phyloP scores from a whole-genome alignment of 352 stramenopile genomes.

The Pythium insidiosum region DNA sequence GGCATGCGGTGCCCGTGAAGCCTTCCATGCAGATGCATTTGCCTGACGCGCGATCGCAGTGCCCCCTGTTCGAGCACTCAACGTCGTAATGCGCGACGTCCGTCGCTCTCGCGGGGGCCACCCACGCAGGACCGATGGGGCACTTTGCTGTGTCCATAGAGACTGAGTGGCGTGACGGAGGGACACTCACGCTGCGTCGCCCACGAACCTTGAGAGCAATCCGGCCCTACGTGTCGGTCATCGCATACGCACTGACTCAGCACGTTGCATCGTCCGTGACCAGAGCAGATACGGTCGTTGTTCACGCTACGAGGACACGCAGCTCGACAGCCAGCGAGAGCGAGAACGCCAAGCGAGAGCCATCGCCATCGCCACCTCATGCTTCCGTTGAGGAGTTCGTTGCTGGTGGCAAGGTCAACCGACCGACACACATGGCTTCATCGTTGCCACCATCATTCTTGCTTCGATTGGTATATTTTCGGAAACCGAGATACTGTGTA shows the following conservation, averaged over 20 bases:
- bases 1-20: slow-evolving; percentile 61
- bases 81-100: slow-evolving; percentile 52
- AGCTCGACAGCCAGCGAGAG: no score
- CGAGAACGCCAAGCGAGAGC: no score
- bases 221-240: slow-evolving; percentile 35
- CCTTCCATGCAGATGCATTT: slow-evolving; percentile 54
- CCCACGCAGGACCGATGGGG: slow-evolving; percentile 47
- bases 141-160: slow-evolving; percentile 21
- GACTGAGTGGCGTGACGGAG: slow-evolving; percentile 1
- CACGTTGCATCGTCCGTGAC: slow-evolving; percentile 35
- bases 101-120: slow-evolving; percentile 32
- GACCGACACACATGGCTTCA: slow-evolving; percentile 19
- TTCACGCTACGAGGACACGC: slow-evolving; percentile 35
- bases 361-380: no score
- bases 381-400: no score
- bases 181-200: not conserved
- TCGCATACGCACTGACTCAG: slow-evolving; percentile 51
- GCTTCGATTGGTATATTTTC: no score
- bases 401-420: no score
- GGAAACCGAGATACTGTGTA: no score
- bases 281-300: slow-evolving; percentile 54
- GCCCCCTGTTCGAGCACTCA: slow-evolving; percentile 75
- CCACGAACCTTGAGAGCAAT: slow-evolving; percentile 52
- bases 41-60: slow-evolving; percentile 44
- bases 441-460: slow-evolving; percentile 3